Base-by-base conservation (phyloP, 345 rosid genomes). In the Camelina sativa region DNA sequence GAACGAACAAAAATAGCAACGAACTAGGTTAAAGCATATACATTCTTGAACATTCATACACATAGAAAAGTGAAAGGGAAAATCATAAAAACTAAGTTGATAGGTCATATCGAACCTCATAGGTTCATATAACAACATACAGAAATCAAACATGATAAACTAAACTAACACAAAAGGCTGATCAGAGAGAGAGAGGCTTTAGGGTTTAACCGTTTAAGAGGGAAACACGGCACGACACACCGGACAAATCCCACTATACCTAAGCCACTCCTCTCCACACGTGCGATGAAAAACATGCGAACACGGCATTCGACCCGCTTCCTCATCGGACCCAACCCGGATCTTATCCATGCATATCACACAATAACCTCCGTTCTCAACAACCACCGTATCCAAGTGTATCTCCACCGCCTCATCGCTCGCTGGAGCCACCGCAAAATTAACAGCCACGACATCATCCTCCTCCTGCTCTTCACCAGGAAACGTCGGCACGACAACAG, bases 341-440 rank as follows among this genome's bases (percentile, higher is more conserved):
- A 64, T 64, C 38, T 5, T 30, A 23, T 47, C 55, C 55, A 64
- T 25, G 40, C 68, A 64, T 15, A 64, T 64, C 38, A 30, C 40
- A 46, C 68, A 64, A 15, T n/a, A 30, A 0, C 40, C 38, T 25
- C 46, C 28, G 5, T 28, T 28, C 67, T 15, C 53, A 23, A 60
- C 50, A 60, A 60, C 65, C 9, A 60, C 34, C 34, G 17, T 61
- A 32, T 40, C 34, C 34, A 61, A 40, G 32, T 61, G 50, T 7
- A 5, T 20, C 50, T 38, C 65, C 30, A 38, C 50, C 2, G 65
- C 65, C 19, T 61, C 65, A 40, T 61, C 17, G 17, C 19, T 61
- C 6, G 65, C 50, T 28, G 50, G 65, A 61, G 65, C 47, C 17
- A 19, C 50, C 32, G 32, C 32, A 7, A 61, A 0, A 12, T 12